A percentile compares a stretch with the other conserved stretches of the same genome.
Evolutionary conservation across 495 filamentous ascomycete species (phyloP).

Genomic region (Peziza echinospora): DNA sequence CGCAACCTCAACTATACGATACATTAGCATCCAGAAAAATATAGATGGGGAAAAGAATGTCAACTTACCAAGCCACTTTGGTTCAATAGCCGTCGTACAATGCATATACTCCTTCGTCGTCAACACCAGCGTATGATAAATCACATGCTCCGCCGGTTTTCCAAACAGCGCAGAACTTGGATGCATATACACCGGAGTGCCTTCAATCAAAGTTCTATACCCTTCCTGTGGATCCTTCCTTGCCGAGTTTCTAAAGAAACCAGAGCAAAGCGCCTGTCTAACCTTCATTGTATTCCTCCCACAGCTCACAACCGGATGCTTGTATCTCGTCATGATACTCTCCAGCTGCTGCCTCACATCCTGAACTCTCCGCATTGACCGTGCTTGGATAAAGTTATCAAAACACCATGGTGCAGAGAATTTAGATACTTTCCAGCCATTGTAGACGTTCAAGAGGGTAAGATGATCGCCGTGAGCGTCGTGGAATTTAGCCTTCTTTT

Average conservation of each 20-base stretch:
- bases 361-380: constrained; percentile 65
- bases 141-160: constrained; percentile 86
- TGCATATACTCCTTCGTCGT: constrained; percentile 99
- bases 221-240: constrained; percentile 91
- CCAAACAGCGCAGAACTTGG: constrained; percentile 79
- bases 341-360: constrained; percentile 84
- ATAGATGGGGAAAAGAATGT: neutral
- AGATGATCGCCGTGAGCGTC: constrained; percentile 87
- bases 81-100: constrained; percentile 71
- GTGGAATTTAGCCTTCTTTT: constrained; percentile 95
- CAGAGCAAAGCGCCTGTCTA: constrained; percentile 74
- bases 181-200: constrained; percentile 86
- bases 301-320: constrained; percentile 57
- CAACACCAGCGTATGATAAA: constrained; percentile 72
- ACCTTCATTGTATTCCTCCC: constrained; percentile 72
- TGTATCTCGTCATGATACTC: constrained; percentile 78
- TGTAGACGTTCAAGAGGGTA: constrained; percentile 90
- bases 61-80: constrained; percentile 44
- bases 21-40: constrained; percentile 2
- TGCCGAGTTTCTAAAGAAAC: constrained; percentile 89
- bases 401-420: constrained; percentile 82
- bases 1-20: constrained; percentile 50
- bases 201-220: constrained; percentile 90
- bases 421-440: constrained; percentile 66
- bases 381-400: constrained; percentile 92